Conservation (phyloP, 1,284 basidiomycete species). For the Sanghuangporus weigelae region DNA sequence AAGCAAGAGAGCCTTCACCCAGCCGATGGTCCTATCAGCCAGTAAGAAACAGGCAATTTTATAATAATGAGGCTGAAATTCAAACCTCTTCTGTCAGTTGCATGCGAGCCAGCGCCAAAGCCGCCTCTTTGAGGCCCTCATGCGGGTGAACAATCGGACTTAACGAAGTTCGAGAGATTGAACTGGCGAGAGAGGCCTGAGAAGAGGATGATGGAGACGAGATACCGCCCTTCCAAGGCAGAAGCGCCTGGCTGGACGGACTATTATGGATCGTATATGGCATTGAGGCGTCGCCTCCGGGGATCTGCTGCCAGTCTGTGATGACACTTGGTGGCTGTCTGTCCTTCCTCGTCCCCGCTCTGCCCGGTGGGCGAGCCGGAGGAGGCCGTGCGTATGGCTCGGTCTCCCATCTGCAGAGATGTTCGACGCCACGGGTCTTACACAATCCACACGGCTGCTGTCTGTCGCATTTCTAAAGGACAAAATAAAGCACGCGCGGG, state of each 20-base stretch:
- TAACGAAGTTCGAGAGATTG: background rate
- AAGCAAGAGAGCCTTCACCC: slow-evolving; percentile 27
- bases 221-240: background rate
- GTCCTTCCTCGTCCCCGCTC: background rate
- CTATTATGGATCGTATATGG: background rate
- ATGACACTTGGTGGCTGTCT: background rate
- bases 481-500: background rate
- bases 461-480: slow-evolving; percentile 47
- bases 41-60: background rate
- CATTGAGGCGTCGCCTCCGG: background rate
- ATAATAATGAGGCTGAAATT: background rate
- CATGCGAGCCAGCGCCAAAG: slow-evolving; percentile 28
- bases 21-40: slow-evolving; percentile 23
- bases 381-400: slow-evolving; percentile 42
- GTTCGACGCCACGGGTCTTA: slow-evolving; percentile 40
- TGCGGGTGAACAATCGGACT: slow-evolving; percentile 15
- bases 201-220: background rate
- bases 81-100: slow-evolving; percentile 21
- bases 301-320: background rate
- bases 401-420: slow-evolving; percentile 50
- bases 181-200: background rate
- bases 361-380: slow-evolving; percentile 40
- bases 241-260: background rate
- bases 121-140: slow-evolving; percentile 27
- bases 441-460: slow-evolving; percentile 48